Percentiles rank a stretch among this genome's conserved stretches.
These are phyloP conservation scores for Fusarium clavum DNA, from an alignment of 2,329 filamentous ascomycete species.

Conservation along the genomic window DNA sequence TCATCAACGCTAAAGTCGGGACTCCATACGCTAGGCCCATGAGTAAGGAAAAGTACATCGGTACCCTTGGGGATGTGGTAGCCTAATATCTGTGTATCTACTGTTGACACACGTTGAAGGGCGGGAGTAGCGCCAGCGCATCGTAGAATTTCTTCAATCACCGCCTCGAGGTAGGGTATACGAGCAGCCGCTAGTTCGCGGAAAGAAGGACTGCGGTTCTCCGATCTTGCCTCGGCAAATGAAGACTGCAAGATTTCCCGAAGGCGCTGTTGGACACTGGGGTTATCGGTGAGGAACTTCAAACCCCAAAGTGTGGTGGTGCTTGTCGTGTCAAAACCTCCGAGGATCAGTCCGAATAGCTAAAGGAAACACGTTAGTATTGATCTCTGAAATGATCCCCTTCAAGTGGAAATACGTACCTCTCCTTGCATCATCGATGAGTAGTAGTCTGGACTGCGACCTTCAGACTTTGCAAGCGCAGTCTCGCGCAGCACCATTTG, in stretches of 20 bases:
- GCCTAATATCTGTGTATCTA: neutral
- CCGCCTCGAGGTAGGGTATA: neutral
- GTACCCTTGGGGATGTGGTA: neutral
- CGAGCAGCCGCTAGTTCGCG: neutral
- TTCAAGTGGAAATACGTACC: neutral
- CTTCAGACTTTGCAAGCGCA: neutral
- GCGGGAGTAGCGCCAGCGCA: neutral
- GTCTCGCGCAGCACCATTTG: neutral
- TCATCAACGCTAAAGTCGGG: neutral
- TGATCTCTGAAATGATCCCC: fast-evolving
- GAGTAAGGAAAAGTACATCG: neutral
- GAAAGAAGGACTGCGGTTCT: neutral
- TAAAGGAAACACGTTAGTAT: neutral
- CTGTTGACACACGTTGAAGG: neutral
- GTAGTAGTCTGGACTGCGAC: neutral
- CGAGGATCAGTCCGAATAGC: neutral
- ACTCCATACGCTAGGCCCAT: neutral
- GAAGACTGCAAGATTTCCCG: neutral
- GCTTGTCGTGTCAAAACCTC: neutral
- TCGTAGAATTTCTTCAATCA: neutral
- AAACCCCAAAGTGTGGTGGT: neutral
- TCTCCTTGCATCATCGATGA: neutral
- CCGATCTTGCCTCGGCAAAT: neutral
- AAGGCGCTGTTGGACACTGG: neutral
- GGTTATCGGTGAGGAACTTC: neutral